Evolutionary conservation across 768 basidiomycete genomes (phyloP).

Genomic region (Flagelloscypha sp.): DNA sequence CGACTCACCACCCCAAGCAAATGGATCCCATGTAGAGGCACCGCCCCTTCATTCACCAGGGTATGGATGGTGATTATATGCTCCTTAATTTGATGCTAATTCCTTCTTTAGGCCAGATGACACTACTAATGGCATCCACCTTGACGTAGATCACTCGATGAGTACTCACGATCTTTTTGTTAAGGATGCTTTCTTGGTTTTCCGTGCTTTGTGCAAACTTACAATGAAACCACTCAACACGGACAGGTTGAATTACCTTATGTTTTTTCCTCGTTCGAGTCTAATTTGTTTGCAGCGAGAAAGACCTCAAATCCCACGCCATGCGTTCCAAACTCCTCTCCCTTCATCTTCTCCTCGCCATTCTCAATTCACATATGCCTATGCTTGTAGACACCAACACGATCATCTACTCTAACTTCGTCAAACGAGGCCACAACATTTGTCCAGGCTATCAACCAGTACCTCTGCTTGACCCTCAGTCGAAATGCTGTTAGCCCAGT

Average conservation of each 20-base stretch:
- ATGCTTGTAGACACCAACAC: slow-evolving; percentile 82
- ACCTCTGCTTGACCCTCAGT: slow-evolving; percentile 86
- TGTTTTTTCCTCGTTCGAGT: slow-evolving; percentile 8
- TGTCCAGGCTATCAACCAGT: slow-evolving; percentile 91
- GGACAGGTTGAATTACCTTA: slow-evolving; percentile 61
- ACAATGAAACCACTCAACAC: slow-evolving; percentile 95
- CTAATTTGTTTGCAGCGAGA: slow-evolving; percentile 50
- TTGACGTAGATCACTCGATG: slow-evolving; percentile 31
- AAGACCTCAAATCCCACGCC: slow-evolving; percentile 91
- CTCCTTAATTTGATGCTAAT: too few species aligned
- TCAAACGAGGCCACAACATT: slow-evolving; percentile 84
- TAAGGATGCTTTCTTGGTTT: slow-evolving; percentile 97
- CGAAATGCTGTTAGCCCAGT: slow-evolving; percentile 94
- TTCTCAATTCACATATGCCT: slow-evolving; percentile 85
- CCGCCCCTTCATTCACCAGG: too few species aligned
- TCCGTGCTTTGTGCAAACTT: slow-evolving; percentile 92
- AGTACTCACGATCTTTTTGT: slow-evolving; percentile 84
- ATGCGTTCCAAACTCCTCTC: slow-evolving; percentile 97
- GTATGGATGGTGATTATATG: too few species aligned
- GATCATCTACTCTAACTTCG: slow-evolving; percentile 87
- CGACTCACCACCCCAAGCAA: too few species aligned
- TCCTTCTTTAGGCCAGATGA: too few species aligned
- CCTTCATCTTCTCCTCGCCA: slow-evolving; percentile 86
- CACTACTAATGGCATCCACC: slow-evolving; percentile 19
- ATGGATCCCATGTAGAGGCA: too few species aligned